Conservation (phyloP, 805 yeast genomes). For the Saturnispora bothae region DNA sequence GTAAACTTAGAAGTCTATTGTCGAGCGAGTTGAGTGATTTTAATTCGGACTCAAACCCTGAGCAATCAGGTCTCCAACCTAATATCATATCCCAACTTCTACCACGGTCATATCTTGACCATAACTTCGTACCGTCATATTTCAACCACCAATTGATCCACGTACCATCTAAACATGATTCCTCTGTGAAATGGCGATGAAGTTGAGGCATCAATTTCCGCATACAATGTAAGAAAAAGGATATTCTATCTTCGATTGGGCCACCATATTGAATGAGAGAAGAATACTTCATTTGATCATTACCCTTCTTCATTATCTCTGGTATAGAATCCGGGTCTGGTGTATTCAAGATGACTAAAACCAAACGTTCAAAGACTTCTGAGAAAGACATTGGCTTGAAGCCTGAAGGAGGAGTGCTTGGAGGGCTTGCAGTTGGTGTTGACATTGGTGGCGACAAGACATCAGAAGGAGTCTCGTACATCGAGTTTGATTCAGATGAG, state of each 20-base stretch:
- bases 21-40: conserved; percentile 16
- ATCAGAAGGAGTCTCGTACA: conserved; percentile 17
- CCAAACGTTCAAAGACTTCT: conserved; percentile 65
- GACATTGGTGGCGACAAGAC: conserved; percentile 21
- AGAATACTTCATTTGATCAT: conserved; percentile 14
- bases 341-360: conserved; percentile 63
- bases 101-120: conserved; percentile 75
- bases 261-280: conserved; percentile 36
- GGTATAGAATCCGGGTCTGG: conserved; percentile 36
- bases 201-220: conserved; percentile 64
- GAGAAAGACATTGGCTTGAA: conserved; percentile 42
- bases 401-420: conserved; percentile 11
- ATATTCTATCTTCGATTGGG: conserved; percentile 52
- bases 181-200: conserved; percentile 67
- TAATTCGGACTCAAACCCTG: conserved; percentile 18
- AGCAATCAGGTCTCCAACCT: conserved; percentile 53
- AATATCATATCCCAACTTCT: conserved; percentile 80
- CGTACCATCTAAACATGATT: conserved; percentile 66
- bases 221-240: conserved; percentile 55
- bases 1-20: conserved; percentile 17
- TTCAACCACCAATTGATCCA: conserved; percentile 96
- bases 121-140: conserved; percentile 78
- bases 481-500: conserved; percentile 14
- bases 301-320: conserved; percentile 9
- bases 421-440: conserved; percentile 18